These are phyloP conservation scores for Neonectria coccinea DNA, from an alignment of 2,329 filamentous ascomycete genomes.

Conservation along the genomic window DNA sequence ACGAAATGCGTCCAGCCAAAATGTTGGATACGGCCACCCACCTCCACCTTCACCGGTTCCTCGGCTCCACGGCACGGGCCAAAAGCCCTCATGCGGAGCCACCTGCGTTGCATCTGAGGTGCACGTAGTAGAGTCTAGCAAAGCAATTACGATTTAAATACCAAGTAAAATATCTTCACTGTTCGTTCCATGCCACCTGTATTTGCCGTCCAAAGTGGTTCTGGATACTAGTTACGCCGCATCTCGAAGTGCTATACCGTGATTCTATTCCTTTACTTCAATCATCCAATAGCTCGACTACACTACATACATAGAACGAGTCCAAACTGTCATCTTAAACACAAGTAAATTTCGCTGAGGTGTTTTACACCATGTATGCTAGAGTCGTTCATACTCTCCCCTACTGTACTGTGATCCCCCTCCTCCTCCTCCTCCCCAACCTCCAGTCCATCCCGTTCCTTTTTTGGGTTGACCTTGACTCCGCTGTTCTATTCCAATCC, in stretches of 20 bases:
- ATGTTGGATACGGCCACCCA: background rate
- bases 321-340: background rate
- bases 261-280: background rate
- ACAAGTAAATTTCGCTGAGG: conserved; percentile 36
- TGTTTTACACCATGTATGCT: conserved; percentile 37
- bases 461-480: conserved; percentile 24
- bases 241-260: conserved; percentile 13
- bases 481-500: conserved; percentile 30
- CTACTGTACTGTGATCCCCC: background rate
- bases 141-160: conserved; percentile 24
- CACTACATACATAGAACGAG: background rate
- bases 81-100: background rate
- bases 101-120: background rate
- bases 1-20: background rate
- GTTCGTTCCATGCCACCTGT: background rate
- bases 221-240: conserved; percentile 33
- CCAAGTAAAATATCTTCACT: background rate
- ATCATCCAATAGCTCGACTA: background rate
- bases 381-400: conserved; percentile 20
- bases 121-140: conserved; percentile 18
- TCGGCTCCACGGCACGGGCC: background rate
- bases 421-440: background rate
- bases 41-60: too few species aligned
- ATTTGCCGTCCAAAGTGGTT: background rate
- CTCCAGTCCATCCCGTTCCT: background rate